Evolutionary conservation across 495 filamentous ascomycete genomes (phyloP).

Genomic region (Immersiella caudata): DNA sequence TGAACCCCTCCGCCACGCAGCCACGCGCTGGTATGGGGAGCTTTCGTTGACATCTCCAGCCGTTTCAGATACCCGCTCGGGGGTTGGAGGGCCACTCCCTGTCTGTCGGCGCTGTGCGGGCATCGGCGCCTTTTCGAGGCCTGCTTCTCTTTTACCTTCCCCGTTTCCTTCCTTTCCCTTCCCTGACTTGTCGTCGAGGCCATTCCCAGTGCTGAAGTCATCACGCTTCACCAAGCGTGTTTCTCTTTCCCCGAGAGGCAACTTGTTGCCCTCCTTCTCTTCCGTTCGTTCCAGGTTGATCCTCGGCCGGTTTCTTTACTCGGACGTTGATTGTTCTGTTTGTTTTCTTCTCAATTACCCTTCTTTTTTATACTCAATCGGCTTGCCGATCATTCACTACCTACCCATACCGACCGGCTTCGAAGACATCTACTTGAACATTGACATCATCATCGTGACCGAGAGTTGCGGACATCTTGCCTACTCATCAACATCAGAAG

Average conservation of each 20-base stretch:
- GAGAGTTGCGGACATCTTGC: slow-evolving; percentile 3
- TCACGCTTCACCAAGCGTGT: slow-evolving; percentile 7
- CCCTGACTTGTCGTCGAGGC: slow-evolving; percentile 13
- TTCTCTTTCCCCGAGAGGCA: slow-evolving; percentile 24
- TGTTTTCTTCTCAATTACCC: slow-evolving; percentile 25
- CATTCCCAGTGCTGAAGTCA: slow-evolving; percentile 26
- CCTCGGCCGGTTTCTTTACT: slow-evolving; percentile 44
- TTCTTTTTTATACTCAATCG: slow-evolving; percentile 13
- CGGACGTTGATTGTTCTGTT: slow-evolving; percentile 34
- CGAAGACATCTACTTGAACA: slow-evolving; percentile 25
- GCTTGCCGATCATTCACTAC: slow-evolving; percentile 11
- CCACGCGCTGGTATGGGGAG: slow-evolving; percentile 12
- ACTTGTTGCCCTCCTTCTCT: slow-evolving; percentile 28
- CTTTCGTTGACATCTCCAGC: slow-evolving; percentile 15
- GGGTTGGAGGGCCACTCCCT: slow-evolving; percentile 6
- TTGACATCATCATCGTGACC: slow-evolving; percentile 2
- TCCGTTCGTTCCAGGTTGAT: slow-evolving; percentile 57
- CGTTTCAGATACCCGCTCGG: slow-evolving; percentile 43
- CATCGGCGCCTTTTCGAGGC: not conserved
- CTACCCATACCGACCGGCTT: slow-evolving; percentile 32
- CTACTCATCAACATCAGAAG: not conserved
- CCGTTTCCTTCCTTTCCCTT: slow-evolving; percentile 17
- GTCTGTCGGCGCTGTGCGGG: slow-evolving; percentile 1
- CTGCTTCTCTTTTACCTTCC: slow-evolving; percentile 10
- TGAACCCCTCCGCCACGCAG: slow-evolving; percentile 15